These are phyloP conservation scores for Torulaspora pretoriensis DNA, from an alignment of 1,139 yeast genomes.

Conservation along the genomic window DNA sequence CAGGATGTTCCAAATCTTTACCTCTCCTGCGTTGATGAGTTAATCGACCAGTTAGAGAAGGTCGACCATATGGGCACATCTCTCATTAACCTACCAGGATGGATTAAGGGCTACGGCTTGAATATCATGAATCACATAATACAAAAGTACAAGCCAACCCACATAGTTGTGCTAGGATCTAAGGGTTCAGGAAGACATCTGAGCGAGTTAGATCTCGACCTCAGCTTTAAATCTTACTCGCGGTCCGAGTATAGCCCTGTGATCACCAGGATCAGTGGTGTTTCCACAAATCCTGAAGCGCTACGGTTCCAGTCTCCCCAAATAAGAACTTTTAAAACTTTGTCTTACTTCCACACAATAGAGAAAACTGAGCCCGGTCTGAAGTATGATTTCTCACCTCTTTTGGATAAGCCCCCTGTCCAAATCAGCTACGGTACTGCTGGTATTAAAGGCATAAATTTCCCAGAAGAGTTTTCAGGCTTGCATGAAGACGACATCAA, in stretches of 20 bases:
- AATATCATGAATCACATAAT: conserved; percentile 55
- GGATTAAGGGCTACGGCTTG: conserved; percentile 88
- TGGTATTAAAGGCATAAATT: conserved; percentile 31
- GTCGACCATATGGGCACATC: conserved; percentile 42
- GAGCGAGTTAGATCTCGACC: conserved; percentile 31
- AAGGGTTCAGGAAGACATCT: conserved; percentile 30
- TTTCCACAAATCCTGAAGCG: conserved; percentile 11
- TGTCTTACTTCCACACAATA: conserved; percentile 52
- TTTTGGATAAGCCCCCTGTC: conserved; percentile 47
- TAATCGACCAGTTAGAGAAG: conserved; percentile 40
- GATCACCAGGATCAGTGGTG: conserved; percentile 20
- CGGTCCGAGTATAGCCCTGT: conserved; percentile 23
- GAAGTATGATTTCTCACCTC: conserved; percentile 49
- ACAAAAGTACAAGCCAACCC: conserved; percentile 48
- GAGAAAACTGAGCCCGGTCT: conserved; percentile 6
- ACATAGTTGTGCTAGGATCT: conserved; percentile 48
- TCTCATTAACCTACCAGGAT: conserved; percentile 82
- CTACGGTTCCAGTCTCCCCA: conserved; percentile 41
- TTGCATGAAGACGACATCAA: conserved; percentile 42
- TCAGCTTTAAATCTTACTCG: conserved; percentile 19
- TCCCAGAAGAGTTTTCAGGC: conserved; percentile 41
- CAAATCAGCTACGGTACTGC: conserved; percentile 44
- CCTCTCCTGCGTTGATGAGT: conserved; percentile 42
- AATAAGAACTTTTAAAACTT: conserved; percentile 47
- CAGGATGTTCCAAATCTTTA: conserved; percentile 63